Evolutionary conservation across 805 yeast genomes (phyloP).

Genomic region (Metschnikowia amazonensis): DNA sequence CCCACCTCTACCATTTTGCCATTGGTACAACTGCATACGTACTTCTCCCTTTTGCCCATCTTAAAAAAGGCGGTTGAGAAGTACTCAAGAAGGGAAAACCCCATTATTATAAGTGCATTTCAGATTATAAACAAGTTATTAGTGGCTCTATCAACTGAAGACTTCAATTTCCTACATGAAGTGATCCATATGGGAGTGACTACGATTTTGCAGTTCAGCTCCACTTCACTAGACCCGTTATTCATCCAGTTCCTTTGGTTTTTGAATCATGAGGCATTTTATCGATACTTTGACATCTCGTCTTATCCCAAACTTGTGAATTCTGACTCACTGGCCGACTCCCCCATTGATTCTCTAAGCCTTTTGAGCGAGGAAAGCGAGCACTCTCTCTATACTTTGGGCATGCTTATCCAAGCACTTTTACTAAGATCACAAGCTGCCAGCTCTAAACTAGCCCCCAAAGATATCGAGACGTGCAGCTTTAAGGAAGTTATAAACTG

Average conservation of each 20-base stretch:
- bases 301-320: slow-evolving; percentile 25
- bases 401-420: slow-evolving; percentile 23
- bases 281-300: slow-evolving; percentile 33
- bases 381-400: slow-evolving; percentile 19
- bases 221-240: slow-evolving; percentile 41
- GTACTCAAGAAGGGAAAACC: slow-evolving; percentile 23
- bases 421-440: slow-evolving; percentile 15
- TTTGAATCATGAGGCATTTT: slow-evolving; percentile 36
- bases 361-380: not conserved
- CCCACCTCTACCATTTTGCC: slow-evolving; percentile 18
- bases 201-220: slow-evolving; percentile 31
- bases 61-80: slow-evolving; percentile 16
- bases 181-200: slow-evolving; percentile 39
- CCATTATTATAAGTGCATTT: slow-evolving; percentile 25
- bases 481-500: slow-evolving; percentile 12
- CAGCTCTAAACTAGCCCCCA: slow-evolving; percentile 11
- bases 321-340: slow-evolving; percentile 10
- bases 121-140: slow-evolving; percentile 46
- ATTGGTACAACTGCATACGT: slow-evolving; percentile 15
- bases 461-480: slow-evolving; percentile 14
- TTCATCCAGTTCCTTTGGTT: slow-evolving; percentile 33
- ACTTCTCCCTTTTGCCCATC: slow-evolving; percentile 20
- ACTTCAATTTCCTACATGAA: slow-evolving; percentile 34
- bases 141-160: slow-evolving; percentile 38
- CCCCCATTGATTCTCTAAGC: not conserved